Evolutionary conservation across 495 filamentous ascomycete species (phyloP).

Genomic region (Xylaria nigripes): DNA sequence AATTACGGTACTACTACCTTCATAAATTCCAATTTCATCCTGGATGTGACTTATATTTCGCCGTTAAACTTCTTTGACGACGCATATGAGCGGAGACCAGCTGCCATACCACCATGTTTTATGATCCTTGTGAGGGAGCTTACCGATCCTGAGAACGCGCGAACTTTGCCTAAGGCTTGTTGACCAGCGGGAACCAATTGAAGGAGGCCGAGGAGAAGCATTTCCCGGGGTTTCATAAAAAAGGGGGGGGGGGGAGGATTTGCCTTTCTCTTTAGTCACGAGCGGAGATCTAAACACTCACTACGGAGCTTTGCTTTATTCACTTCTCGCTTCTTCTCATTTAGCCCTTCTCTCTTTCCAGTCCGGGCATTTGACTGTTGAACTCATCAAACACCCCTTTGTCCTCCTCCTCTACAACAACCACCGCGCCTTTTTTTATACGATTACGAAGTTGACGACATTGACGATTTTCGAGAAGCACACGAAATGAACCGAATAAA

Average conservation of each 20-base stretch:
- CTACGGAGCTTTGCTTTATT: not conserved
- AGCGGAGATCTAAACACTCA: not conserved
- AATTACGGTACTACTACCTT: not conserved
- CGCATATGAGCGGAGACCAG: constrained; percentile 19
- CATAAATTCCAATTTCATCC: not conserved
- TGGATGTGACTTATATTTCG: not conserved
- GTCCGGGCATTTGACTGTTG: not conserved
- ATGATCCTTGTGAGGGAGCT: not conserved
- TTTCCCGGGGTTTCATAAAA: constrained; percentile 20
- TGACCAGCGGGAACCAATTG: not conserved
- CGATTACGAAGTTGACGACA: not conserved
- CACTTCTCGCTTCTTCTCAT: not conserved
- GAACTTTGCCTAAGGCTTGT: not conserved
- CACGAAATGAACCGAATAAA: not conserved
- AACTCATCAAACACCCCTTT: not conserved
- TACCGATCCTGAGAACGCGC: not conserved
- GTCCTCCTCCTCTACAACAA: not conserved
- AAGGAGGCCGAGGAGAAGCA: constrained; percentile 9
- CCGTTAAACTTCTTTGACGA: constrained; percentile 9
- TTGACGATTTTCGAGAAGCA: not conserved
- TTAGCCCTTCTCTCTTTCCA: not conserved
- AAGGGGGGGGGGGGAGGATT: constrained; percentile 9
- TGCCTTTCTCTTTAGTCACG: not conserved
- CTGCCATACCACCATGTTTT: not conserved
- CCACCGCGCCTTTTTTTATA: not conserved